Evolutionary conservation across 371 early-diverging fungal genomes (phyloP).

Genomic region (Parasitella parasitica): DNA sequence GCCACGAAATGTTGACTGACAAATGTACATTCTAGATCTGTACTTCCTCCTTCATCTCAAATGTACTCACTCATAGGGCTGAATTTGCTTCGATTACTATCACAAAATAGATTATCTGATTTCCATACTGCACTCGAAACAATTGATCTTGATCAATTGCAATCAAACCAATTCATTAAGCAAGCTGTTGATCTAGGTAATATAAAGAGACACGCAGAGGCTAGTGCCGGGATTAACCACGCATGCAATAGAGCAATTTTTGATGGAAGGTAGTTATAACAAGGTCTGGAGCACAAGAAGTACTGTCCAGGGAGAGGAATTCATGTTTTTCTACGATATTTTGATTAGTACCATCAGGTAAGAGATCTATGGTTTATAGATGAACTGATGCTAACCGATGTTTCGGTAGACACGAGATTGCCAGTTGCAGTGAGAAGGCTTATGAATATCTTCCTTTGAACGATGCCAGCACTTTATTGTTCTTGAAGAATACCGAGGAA

Average conservation of each 20-base stretch:
- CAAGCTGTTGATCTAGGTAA: constrained; percentile 84
- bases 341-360: constrained; percentile 91
- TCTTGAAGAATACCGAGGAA: constrained; percentile 79
- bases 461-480: constrained; percentile 88
- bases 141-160: constrained; percentile 82
- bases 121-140: constrained; percentile 94
- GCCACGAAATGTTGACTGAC: neutral
- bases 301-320: constrained; percentile 88
- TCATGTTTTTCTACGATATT: constrained; percentile 89
- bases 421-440: constrained; percentile 91
- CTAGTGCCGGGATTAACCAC: neutral
- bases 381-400: neutral
- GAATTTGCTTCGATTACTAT: constrained; percentile 86
- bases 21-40: constrained; percentile 26
- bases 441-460: constrained; percentile 82
- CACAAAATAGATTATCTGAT: constrained; percentile 92
- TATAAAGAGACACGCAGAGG: neutral
- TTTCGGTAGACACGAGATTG: constrained; percentile 82
- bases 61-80: constrained; percentile 89
- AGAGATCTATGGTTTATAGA: neutral
- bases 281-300: constrained; percentile 89
- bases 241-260: constrained; percentile 64
- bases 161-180: constrained; percentile 78
- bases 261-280: constrained; percentile 98
- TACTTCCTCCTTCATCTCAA: constrained; percentile 75